Conservation (phyloP, 2,329 filamentous ascomycete species). For the Fusarium xyrophilum region DNA sequence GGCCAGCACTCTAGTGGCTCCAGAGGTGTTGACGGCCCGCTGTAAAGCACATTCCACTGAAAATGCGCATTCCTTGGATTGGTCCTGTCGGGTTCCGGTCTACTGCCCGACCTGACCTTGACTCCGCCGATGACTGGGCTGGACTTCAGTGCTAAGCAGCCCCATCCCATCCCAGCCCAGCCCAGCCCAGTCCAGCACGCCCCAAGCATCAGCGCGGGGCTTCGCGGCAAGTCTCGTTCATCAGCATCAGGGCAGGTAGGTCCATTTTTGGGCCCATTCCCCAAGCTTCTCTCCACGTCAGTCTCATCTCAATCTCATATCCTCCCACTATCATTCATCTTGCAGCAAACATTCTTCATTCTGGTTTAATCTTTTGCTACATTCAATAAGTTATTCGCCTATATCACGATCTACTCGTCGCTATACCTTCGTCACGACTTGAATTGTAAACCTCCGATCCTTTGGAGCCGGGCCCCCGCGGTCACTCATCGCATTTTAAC, state of each 20-base stretch:
- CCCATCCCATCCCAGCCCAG: background rate
- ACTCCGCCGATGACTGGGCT: background rate
- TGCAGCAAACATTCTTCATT: slow-evolving; percentile 11
- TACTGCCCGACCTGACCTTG: background rate
- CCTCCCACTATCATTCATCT: slow-evolving; percentile 15
- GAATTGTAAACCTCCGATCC: slow-evolving; percentile 3
- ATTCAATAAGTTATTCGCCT: background rate
- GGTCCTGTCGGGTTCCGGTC: background rate
- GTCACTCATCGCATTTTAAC: slow-evolving; percentile 7
- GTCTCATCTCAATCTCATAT: slow-evolving; percentile 30
- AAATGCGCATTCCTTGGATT: slow-evolving; percentile 7
- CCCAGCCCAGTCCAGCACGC: too few species aligned
- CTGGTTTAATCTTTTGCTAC: slow-evolving; percentile 4
- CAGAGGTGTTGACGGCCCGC: background rate
- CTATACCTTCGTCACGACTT: slow-evolving; percentile 20
- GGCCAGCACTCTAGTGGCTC: slow-evolving; percentile 15
- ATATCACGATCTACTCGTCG: slow-evolving; percentile 3
- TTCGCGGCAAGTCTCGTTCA: slow-evolving; percentile 38
- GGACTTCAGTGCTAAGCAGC: background rate
- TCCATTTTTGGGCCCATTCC: slow-evolving; percentile 28
- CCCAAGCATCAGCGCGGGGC: slow-evolving; percentile 29
- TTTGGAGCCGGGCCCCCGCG: background rate
- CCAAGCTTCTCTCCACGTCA: slow-evolving; percentile 10
- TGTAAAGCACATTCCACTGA: slow-evolving; percentile 14
- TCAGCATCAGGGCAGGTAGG: background rate